Conservation (phyloP, 1,139 yeast species). For the Debaryomyces singareniensis region DNA sequence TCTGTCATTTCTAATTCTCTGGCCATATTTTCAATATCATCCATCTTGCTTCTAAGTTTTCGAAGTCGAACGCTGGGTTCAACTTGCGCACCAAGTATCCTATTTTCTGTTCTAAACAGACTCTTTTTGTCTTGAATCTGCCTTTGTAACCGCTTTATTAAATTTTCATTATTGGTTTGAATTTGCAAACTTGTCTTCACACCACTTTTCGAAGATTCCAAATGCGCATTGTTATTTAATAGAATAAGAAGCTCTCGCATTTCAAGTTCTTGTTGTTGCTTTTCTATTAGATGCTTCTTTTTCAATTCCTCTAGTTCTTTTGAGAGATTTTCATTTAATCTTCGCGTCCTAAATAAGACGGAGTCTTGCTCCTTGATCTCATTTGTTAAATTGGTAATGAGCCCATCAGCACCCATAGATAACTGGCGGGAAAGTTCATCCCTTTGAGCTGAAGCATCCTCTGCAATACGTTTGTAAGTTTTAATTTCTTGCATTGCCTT, state of each 20-base stretch:
- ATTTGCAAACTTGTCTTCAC: slow-evolving; percentile 35
- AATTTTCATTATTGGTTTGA: slow-evolving; percentile 36
- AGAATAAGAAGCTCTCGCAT: slow-evolving; percentile 77
- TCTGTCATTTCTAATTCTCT: slow-evolving; percentile 83
- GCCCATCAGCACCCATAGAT: slow-evolving; percentile 78
- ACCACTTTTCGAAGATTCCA: slow-evolving; percentile 24
- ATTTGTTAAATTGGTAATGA: slow-evolving; percentile 61
- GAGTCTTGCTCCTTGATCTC: slow-evolving; percentile 73
- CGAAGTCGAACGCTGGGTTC: slow-evolving; percentile 78
- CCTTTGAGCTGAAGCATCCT: slow-evolving; percentile 79
- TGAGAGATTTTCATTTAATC: slow-evolving; percentile 58
- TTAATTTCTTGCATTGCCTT: slow-evolving; percentile 72
- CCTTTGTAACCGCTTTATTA: slow-evolving; percentile 46
- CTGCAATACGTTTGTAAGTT: slow-evolving; percentile 59
- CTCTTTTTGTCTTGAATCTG: slow-evolving; percentile 60
- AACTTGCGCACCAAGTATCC: slow-evolving; percentile 50
- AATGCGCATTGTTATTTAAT: slow-evolving; percentile 39
- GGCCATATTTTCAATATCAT: slow-evolving; percentile 76
- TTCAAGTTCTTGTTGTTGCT: slow-evolving; percentile 84
- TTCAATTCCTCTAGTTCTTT: slow-evolving; percentile 68
- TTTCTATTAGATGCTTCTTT: slow-evolving; percentile 62
- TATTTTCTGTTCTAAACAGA: slow-evolving; percentile 52
- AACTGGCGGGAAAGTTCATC: slow-evolving; percentile 72
- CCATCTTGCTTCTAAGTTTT: slow-evolving; percentile 79
- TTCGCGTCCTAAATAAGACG: slow-evolving; percentile 59